These are phyloP conservation scores for Leccinum broughii DNA, from an alignment of 768 basidiomycete species.

Conservation along the genomic window DNA sequence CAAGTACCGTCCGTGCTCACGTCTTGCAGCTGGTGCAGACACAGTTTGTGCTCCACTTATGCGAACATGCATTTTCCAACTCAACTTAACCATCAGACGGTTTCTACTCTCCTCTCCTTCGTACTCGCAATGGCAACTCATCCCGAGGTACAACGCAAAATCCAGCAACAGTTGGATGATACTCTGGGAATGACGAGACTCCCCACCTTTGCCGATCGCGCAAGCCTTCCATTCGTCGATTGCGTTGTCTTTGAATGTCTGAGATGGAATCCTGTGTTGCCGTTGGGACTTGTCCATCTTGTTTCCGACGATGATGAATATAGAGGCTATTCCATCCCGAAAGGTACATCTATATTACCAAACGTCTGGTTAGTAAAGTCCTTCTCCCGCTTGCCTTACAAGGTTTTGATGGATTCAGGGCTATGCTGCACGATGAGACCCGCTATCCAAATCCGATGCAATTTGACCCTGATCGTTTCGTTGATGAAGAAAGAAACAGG, in stretches of 20 bases:
- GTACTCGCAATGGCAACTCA: conserved; percentile 54
- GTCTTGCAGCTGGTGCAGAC: conserved; percentile 24
- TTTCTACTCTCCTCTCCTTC: conserved; percentile 49
- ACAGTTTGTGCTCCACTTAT: conserved; percentile 22
- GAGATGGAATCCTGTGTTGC: conserved; percentile 45
- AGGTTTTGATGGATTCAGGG: conserved; percentile 33
- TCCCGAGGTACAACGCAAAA: conserved; percentile 49
- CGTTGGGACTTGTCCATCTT: conserved; percentile 22
- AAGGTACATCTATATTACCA: conserved; percentile 44
- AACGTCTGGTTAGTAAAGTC: conserved; percentile 43
- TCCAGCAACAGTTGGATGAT: conserved; percentile 52
- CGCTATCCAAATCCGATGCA: conserved; percentile 41
- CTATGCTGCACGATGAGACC: conserved; percentile 40
- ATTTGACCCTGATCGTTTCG: conserved; percentile 42
- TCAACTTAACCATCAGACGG: conserved; percentile 39
- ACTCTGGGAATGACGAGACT: conserved; percentile 46
- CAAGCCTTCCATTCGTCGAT: conserved; percentile 45
- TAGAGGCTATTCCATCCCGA: conserved; percentile 45
- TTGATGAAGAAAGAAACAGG: conserved; percentile 27
- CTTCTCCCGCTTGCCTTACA: conserved; percentile 11
- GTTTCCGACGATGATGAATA: conserved; percentile 46
- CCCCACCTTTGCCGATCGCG: conserved; percentile 42
- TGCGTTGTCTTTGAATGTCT: conserved; percentile 35
- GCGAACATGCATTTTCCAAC: conserved; percentile 26
- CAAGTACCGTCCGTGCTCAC: conserved; percentile 5